Percentiles rank a stretch among this genome's conserved stretches.
Evolutionary conservation across 352 stramenopile species (phyloP).

Genomic region (Aphanomyces stellatus): DNA sequence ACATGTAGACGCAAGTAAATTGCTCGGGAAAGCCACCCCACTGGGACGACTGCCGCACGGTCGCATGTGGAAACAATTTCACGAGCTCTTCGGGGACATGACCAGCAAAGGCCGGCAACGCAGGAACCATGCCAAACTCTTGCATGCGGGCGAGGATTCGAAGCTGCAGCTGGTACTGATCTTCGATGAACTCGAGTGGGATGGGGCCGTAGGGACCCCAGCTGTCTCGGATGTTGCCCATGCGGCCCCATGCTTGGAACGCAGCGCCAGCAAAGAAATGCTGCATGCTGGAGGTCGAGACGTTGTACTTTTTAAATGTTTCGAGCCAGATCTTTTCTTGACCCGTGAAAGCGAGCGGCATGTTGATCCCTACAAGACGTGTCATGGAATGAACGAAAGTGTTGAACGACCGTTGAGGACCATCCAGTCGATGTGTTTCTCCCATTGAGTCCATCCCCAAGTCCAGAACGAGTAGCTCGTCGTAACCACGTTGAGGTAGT

Average conservation of each 20-base stretch:
- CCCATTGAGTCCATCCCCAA: conserved; percentile 83
- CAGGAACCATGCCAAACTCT: conserved; percentile 87
- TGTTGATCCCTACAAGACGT: conserved; percentile 62
- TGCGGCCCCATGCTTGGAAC: conserved; percentile 83
- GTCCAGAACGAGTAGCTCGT: conserved; percentile 85
- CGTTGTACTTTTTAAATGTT: conserved; percentile 77
- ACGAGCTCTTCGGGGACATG: conserved; percentile 83
- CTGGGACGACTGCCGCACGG: conserved; percentile 69
- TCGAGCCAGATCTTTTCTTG: conserved; percentile 86
- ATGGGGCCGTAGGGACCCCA: conserved; percentile 67
- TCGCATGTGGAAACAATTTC: conserved; percentile 57
- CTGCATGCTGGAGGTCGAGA: conserved; percentile 57
- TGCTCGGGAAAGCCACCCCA: conserved; percentile 69
- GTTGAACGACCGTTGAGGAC: conserved; percentile 60
- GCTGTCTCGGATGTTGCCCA: conserved; percentile 82
- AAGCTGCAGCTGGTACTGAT: conserved; percentile 66
- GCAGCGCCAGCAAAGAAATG: conserved; percentile 85
- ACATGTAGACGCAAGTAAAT: conserved; percentile 76
- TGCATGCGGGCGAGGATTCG: conserved; percentile 72
- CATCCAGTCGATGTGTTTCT: conserved; percentile 90
- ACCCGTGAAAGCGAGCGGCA: conserved; percentile 83
- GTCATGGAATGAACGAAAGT: neutral
- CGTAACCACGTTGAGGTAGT: conserved; percentile 90
- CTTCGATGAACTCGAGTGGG: conserved; percentile 75
- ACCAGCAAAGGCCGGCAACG: conserved; percentile 83